Base-by-base conservation (phyloP, 129 eudicot genomes). In the Flaveria ramosissima region DNA sequence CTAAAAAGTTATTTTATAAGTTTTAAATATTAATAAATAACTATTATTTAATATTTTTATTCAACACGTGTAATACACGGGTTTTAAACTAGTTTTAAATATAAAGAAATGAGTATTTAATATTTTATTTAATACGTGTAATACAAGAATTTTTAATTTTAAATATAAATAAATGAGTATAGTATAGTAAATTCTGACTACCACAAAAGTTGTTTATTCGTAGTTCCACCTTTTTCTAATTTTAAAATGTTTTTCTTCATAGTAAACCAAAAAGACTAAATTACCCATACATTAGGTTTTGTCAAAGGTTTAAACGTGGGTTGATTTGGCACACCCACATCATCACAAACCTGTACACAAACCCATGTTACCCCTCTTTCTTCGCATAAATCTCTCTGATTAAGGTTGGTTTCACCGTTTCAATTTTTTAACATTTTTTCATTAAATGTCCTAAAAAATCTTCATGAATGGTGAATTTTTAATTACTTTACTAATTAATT, bases 261-360 rank as follows among this genome's bases (percentile, higher is more conserved):
- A 75, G 30, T 27, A 76, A 52, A 53, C 67, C n/a, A 6, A 12
- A 77, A 77, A 16, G 70, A 69, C 81, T 77, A 56, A 69, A 43
- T 8, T 77, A 26, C 24, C 81, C 70, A 10, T 43, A 7, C 0
- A 56, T 26, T 70, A 68, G 75, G 59, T 77, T 56, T 55, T 77
- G 43, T 39, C 48, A 7, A 59, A 74, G 5, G 45, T 62, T 62
- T 42, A 74, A 78, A 78, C 82, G 77, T 70, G 71, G 70, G 74
- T 3, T 46, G 15, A 69, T 69, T 57, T 69, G 39, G 61, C 62
- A 45, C 71, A 74, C 60, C 60, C 82, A 59, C 82, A 60, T 78
- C 76, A 70, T 46, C 68, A 53, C 45, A 39, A 65, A 76, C 57
- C 50, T 24, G 20, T 69, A 68, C 73, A 76, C 2, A 75, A 48